phyloP scores from a whole-genome alignment of 148 eudicot species.

The Rhododendron kiyosumense region DNA sequence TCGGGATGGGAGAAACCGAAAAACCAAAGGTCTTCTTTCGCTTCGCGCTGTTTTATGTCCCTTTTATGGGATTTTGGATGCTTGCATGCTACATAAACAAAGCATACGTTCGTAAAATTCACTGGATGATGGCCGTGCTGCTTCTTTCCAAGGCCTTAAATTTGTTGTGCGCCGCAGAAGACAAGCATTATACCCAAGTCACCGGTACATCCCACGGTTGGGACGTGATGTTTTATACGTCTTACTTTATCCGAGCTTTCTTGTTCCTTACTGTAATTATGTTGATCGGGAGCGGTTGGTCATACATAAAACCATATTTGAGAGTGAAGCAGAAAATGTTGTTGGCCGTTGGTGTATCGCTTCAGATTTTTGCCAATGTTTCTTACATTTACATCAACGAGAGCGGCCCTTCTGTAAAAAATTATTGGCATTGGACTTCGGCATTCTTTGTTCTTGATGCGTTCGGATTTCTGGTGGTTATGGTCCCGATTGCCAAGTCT shows the following conservation, averaged over 20 bases:
- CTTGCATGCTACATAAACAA: not conserved
- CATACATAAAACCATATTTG: not conserved
- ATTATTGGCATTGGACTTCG: not conserved
- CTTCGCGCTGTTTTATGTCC: not conserved
- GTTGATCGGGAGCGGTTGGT: not conserved
- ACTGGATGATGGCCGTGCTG: not conserved
- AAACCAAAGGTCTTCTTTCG: not conserved
- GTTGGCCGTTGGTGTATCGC: not conserved
- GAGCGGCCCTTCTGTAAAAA: not conserved
- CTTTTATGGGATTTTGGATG: not conserved
- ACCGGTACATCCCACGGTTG: not conserved
- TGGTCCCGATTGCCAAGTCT: not conserved
- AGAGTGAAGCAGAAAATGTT: not conserved
- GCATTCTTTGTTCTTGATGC: not conserved
- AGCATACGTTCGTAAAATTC: not conserved
- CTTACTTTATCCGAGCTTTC: not conserved
- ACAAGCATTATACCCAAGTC: not conserved
- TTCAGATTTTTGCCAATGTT: not conserved
- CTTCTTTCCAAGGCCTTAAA: not conserved
- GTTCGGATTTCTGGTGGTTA: not conserved
- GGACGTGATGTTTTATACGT: not conserved
- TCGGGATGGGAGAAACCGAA: not conserved
- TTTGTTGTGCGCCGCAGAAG: not conserved
- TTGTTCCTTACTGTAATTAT: not conserved
- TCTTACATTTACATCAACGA: not conserved